These are phyloP conservation scores for Yamadazyma songkhlaensis DNA, from an alignment of 1,139 yeast genomes.

Conservation along the genomic window DNA sequence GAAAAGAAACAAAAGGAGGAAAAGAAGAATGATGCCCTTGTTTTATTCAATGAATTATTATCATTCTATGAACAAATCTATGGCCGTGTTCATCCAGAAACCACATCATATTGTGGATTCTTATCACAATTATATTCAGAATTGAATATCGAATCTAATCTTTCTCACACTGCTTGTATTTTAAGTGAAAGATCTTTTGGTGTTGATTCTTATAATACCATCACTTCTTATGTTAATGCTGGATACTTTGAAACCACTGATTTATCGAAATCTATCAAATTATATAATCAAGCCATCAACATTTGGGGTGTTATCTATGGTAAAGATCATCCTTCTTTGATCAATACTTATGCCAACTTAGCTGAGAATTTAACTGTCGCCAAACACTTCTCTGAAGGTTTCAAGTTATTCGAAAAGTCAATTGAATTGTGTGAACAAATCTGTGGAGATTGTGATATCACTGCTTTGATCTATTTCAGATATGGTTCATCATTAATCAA, in stretches of 20 bases:
- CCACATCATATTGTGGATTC: constrained; percentile 65
- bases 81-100: constrained; percentile 77
- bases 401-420: constrained; percentile 46
- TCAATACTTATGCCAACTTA: constrained; percentile 64
- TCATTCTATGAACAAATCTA: constrained; percentile 79
- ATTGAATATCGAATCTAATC: constrained; percentile 53
- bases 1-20: constrained; percentile 1
- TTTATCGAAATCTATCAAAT: constrained; percentile 57
- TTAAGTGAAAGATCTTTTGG: constrained; percentile 82
- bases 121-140: constrained; percentile 70
- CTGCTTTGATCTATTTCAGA: constrained; percentile 62
- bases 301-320: constrained; percentile 57
- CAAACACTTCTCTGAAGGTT: constrained; percentile 36
- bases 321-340: constrained; percentile 63
- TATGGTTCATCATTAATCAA: constrained; percentile 63
- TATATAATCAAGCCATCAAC: constrained; percentile 59
- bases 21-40: constrained; percentile 8
- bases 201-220: constrained; percentile 72
- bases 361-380: constrained; percentile 59
- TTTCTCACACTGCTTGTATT: constrained; percentile 61
- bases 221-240: constrained; percentile 70
- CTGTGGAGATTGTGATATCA: constrained; percentile 60
- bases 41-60: constrained; percentile 66
- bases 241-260: constrained; percentile 71
- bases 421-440: constrained; percentile 42